Conservation (phyloP, 441 rosid species). For the Adansonia grandidieri region DNA sequence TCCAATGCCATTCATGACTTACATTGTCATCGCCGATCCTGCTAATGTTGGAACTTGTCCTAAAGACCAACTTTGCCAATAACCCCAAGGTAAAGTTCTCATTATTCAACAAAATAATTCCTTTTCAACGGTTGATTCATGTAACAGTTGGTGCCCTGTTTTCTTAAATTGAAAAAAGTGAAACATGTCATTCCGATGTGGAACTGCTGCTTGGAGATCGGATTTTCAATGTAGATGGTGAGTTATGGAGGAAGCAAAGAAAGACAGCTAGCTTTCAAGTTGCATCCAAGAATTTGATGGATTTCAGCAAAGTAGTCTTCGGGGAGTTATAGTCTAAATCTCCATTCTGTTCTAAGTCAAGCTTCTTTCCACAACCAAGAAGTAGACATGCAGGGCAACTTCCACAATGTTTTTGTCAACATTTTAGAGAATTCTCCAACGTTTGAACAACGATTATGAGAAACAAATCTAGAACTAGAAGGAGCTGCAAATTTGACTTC, state of each 20-base stretch:
- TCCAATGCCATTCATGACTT: constrained; percentile 87
- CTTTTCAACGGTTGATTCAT: not conserved
- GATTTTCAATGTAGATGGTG: constrained; percentile 90
- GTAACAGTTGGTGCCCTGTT: not conserved
- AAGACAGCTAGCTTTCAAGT: constrained; percentile 96
- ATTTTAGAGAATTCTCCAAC: too few species aligned
- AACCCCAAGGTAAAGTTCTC: constrained; percentile 67
- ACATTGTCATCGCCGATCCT: constrained; percentile 92
- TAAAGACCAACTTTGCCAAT: constrained; percentile 81
- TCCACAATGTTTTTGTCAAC: not conserved
- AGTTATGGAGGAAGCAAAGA: constrained; percentile 88
- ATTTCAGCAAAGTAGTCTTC: constrained; percentile 88
- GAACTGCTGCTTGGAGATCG: constrained; percentile 94
- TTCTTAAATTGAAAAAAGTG: constrained; percentile 55
- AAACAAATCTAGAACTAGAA: not conserved
- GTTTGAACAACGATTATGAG: too few species aligned
- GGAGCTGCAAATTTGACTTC: not conserved
- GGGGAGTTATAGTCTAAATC: constrained; percentile 74
- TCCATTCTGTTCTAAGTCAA: constrained; percentile 46
- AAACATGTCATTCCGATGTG: constrained; percentile 89
- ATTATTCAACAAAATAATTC: not conserved
- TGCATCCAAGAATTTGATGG: constrained; percentile 95
- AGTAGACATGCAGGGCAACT: constrained; percentile 84
- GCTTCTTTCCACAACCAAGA: constrained; percentile 54
- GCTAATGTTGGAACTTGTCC: constrained; percentile 84